Evolutionary conservation across 2,329 filamentous ascomycete genomes (phyloP).

Genomic region (Fusarium multiceps): DNA sequence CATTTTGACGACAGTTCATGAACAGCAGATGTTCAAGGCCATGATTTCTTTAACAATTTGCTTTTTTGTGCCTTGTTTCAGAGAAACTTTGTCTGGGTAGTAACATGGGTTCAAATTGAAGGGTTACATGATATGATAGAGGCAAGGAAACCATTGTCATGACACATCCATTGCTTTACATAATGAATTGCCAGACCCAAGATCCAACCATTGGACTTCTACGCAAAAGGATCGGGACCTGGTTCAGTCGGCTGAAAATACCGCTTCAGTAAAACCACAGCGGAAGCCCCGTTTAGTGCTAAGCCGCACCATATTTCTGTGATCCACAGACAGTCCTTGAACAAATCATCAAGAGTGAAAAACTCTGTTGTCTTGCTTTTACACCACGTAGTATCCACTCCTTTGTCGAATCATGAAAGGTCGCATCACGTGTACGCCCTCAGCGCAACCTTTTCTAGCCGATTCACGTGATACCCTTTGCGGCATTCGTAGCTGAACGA

Average conservation of each 20-base stretch:
- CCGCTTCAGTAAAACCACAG: conserved; percentile 1
- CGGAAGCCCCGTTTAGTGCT: conserved; percentile 9
- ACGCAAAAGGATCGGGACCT: conserved; percentile 15
- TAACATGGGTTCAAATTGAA: neutral
- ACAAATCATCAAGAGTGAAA: conserved; percentile 26
- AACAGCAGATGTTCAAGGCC: no score
- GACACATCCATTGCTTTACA: neutral
- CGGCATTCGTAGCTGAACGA: neutral
- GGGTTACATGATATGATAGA: neutral
- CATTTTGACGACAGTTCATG: neutral
- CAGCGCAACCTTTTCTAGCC: neutral
- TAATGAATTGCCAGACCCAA: neutral
- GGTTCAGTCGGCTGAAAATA: conserved; percentile 6
- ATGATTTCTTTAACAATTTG: neutral
- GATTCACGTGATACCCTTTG: neutral
- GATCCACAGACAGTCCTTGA: conserved; percentile 12
- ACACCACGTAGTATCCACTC: conserved; percentile 9
- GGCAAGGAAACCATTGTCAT: neutral
- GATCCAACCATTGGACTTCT: conserved; percentile 1
- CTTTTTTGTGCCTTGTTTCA: neutral
- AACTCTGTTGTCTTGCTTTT: conserved; percentile 21
- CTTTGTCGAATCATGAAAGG: conserved; percentile 5
- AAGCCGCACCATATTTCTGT: neutral
- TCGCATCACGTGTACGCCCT: conserved; percentile 18
- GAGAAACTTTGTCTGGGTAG: neutral